Percentiles rank a stretch among this genome's conserved stretches.
Conservation (phyloP, 2,329 filamentous ascomycete genomes). For the Aspergillus alliaceus region DNA sequence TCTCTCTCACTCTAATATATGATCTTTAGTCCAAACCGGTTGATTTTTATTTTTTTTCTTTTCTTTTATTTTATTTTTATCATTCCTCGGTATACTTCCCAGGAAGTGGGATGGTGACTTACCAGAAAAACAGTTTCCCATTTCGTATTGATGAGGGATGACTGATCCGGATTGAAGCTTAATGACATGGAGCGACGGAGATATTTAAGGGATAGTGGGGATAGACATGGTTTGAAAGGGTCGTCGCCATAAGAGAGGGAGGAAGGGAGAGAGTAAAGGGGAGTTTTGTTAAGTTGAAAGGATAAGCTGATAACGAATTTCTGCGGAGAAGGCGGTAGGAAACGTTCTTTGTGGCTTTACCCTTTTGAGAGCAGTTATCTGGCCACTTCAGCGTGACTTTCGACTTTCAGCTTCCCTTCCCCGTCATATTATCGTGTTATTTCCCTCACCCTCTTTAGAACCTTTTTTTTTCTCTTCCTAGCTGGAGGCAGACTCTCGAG, state of each 20-base stretch:
- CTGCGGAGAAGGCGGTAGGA: slow-evolving; percentile 16
- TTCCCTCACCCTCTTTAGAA: background rate
- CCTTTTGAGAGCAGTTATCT: slow-evolving; percentile 14
- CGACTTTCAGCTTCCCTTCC: slow-evolving; percentile 11
- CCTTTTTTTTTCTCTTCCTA: background rate
- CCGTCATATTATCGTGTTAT: background rate
- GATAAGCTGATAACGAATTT: background rate
- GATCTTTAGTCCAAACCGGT: slow-evolving; percentile 8
- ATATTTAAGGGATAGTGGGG: slow-evolving; percentile 11
- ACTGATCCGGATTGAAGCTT: slow-evolving; percentile 41
- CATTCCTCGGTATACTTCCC: background rate
- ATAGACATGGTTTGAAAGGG: background rate
- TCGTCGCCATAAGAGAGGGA: background rate
- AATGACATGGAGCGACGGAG: slow-evolving; percentile 39
- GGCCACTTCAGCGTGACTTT: slow-evolving; percentile 16
- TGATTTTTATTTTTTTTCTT: background rate
- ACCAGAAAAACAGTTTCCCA: slow-evolving; percentile 43
- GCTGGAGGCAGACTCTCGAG: background rate
- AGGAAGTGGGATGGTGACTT: slow-evolving; percentile 11
- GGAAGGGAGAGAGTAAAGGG: background rate
- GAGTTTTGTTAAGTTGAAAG: background rate
- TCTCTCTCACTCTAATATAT: slow-evolving; percentile 60
- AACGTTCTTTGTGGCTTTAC: background rate
- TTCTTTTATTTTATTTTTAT: background rate
- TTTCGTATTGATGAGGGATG: slow-evolving; percentile 34